Evolutionary conservation across 73 alveolate species (phyloP), one percentile per base, ranked within the genome.

Genomic region (Diophrys appendiculata): DNA sequence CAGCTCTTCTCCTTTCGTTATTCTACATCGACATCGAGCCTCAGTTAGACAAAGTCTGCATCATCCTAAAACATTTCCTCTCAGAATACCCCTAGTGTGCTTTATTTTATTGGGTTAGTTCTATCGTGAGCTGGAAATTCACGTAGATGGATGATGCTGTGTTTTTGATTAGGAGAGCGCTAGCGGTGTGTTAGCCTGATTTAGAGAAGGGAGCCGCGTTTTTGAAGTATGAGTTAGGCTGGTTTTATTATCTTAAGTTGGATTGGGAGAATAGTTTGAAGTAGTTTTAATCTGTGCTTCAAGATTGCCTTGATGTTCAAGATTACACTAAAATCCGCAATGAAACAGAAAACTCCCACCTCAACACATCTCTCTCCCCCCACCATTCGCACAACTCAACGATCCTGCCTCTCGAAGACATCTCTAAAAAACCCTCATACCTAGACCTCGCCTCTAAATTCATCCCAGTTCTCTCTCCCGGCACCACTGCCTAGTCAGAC

Each of bases 81-180:
- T 29, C 18, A 27, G 85, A 65, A 31, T 87, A 60, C 76, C 94
- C 94, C 25, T 70, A 74, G 54, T 87, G 91, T 64, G 90, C 83
- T 29, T 33, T 87, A 25, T 87, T 87, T 56, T 79, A 81, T 52
- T 87, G 94, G 94, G 87, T 87, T 1, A 8, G 68, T 25, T 71
- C 87, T 0, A 76, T 87, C 31, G 94, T 87, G n/a, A 54, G 79
- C 68, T 87, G 94, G 94, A 87, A 87, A 82, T 70, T 54, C 24
- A 77, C 81, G 24, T 70, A 87, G 52, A 53, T 87, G 25, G 94
- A 87, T 65, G 90, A 68, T 35, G 94, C 94, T 34, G 94, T 87
- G 0, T 74, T 54, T 43, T 53, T 87, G 24, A 71, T 87, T 1
- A 67, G 75, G 25, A 31, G 82, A 35, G 87, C 94, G 2, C 77